A percentile compares a stretch with the other conserved stretches of the same genome.
Evolutionary conservation across 208 protist genomes (phyloP).

Genomic region (Phytomonas sp.): DNA sequence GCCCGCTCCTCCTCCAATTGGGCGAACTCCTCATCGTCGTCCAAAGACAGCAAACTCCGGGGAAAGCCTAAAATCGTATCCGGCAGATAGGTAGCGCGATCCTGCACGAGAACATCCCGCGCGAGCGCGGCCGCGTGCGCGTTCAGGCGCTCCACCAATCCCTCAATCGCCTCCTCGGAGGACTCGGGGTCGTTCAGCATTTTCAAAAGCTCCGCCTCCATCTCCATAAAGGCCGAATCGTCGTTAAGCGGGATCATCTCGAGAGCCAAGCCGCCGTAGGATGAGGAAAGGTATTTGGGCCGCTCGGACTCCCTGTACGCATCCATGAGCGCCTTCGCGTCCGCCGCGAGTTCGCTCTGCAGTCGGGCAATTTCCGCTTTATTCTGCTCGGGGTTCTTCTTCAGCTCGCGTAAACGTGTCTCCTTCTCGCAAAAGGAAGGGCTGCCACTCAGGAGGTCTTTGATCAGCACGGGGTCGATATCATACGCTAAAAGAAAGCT

Average conservation of each 20-base stretch:
- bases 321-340: conserved; percentile 13
- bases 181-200: conserved; percentile 19
- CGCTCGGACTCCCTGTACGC: conserved; percentile 15
- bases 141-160: conserved; percentile 24
- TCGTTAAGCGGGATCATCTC: conserved; percentile 23
- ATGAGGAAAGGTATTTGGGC: conserved; percentile 16
- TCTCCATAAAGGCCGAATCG: conserved; percentile 28
- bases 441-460: conserved; percentile 22
- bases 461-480: conserved; percentile 1
- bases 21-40: conserved; percentile 60
- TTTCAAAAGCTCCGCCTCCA: conserved; percentile 31
- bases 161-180: conserved; percentile 14
- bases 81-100: conserved; percentile 15
- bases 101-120: conserved; percentile 12
- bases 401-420: conserved; percentile 28
- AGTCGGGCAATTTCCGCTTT: conserved; percentile 21
- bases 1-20: conserved; percentile 65
- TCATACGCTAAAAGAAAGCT: conserved; percentile 26
- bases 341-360: conserved; percentile 27
- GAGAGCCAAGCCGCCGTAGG: conserved; percentile 35
- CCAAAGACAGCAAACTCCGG: conserved; percentile 40
- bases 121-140: conserved; percentile 22
- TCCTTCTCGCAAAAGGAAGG: conserved; percentile 19
- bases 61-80: conserved; percentile 20
- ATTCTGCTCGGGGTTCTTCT: conserved; percentile 26